phyloP scores from a whole-genome alignment of 441 rosid genomes.

The Arabidopsis lyrata region DNA sequence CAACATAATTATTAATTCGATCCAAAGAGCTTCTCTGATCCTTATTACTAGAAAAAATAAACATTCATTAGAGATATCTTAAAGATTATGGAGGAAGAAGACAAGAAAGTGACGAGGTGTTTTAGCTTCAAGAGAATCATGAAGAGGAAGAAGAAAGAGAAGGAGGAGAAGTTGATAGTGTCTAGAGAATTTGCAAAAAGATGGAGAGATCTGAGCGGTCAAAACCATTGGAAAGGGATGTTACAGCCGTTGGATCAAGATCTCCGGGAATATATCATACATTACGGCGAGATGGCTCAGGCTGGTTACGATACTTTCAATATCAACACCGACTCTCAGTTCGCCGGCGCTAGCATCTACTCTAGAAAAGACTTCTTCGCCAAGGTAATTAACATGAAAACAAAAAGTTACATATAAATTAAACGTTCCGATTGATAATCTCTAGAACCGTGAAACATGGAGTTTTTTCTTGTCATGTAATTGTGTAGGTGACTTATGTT shows the following conservation, averaged over 20 bases:
- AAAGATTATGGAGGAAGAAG: constrained; percentile 37
- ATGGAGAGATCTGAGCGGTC: constrained; percentile 79
- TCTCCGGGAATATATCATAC: constrained; percentile 71
- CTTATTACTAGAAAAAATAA: neutral
- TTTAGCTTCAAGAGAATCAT: constrained; percentile 34
- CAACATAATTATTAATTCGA: constrained; percentile 12
- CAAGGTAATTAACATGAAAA: constrained; percentile 34
- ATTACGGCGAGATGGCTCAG: constrained; percentile 89
- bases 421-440: neutral
- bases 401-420: neutral
- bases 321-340: constrained; percentile 58
- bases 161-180: constrained; percentile 40
- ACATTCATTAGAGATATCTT: constrained; percentile 14
- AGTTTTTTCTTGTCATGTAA: neutral
- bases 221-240: constrained; percentile 64
- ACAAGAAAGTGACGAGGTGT: constrained; percentile 36
- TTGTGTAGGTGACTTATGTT: too few relatives aligned
- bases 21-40: constrained; percentile 19
- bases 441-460: neutral
- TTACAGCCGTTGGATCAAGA: constrained; percentile 75
- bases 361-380: constrained; percentile 63
- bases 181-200: constrained; percentile 46
- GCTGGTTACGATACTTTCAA: constrained; percentile 81
- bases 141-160: constrained; percentile 42
- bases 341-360: constrained; percentile 70